These are phyloP conservation scores for Diaporthe sp. DNA, from an alignment of 2,329 filamentous ascomycete genomes.

Conservation along the genomic window DNA sequence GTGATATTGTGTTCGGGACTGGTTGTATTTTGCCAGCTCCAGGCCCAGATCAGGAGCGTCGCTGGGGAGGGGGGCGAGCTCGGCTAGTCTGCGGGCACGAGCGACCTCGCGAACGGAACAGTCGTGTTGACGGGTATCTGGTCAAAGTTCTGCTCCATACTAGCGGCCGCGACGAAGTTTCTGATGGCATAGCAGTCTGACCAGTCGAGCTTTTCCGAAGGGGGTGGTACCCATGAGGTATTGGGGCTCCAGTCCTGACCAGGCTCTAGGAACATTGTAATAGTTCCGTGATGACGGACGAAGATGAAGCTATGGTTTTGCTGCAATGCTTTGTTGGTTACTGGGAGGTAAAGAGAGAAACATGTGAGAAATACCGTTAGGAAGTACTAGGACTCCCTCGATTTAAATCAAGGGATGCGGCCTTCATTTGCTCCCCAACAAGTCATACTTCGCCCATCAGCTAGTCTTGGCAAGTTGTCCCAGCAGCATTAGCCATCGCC, in stretches of 20 bases:
- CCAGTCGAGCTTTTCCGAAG: not conserved
- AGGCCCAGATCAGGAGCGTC: slow-evolving; percentile 12
- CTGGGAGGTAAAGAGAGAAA: not conserved
- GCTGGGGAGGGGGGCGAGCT: not conserved
- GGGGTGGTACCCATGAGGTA: not conserved
- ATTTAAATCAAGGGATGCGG: not conserved
- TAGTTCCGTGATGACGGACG: not conserved
- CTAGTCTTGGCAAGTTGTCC: not conserved
- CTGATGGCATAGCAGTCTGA: not conserved
- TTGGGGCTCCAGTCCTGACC: slow-evolving; percentile 8
- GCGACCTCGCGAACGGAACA: not conserved
- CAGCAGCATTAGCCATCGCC: not conserved
- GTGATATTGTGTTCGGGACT: not conserved
- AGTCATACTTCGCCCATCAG: not conserved
- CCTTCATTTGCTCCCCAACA: not conserved
- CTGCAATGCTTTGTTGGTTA: too few relatives aligned
- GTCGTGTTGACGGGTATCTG: slow-evolving; percentile 7
- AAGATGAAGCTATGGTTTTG: not conserved
- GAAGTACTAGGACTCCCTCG: too few relatives aligned
- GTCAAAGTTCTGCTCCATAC: not conserved
- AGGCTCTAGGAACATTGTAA: not conserved
- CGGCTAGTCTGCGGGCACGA: not conserved
- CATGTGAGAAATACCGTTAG: not conserved
- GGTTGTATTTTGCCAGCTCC: not conserved
- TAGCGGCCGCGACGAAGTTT: slow-evolving; percentile 6